Percentiles rank a stretch among this genome's conserved stretches.
These are phyloP conservation scores for Hypomyces perniciosus DNA, from an alignment of 2,329 filamentous ascomycete species.

Conservation along the genomic window DNA sequence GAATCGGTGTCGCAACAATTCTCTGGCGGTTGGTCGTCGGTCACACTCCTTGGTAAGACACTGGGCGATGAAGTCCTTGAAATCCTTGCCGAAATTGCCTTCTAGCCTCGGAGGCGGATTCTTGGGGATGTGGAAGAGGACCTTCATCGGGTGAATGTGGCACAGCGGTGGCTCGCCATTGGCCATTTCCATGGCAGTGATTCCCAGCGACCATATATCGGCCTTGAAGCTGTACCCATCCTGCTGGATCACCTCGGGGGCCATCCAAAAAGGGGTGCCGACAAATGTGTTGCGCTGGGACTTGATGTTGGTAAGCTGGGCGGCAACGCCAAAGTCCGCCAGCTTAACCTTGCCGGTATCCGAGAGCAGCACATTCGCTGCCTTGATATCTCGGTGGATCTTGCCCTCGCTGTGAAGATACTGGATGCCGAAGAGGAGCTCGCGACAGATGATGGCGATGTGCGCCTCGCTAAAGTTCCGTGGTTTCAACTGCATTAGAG, in stretches of 20 bases:
- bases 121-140: conserved; percentile 86
- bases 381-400: conserved; percentile 95
- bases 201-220: conserved; percentile 89
- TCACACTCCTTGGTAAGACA: conserved; percentile 93
- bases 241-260: conserved; percentile 88
- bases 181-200: conserved; percentile 85
- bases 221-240: conserved; percentile 79
- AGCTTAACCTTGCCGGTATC: conserved; percentile 88
- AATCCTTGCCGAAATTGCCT: conserved; percentile 79
- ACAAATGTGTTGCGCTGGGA: conserved; percentile 97
- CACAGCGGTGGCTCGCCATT: conserved; percentile 85
- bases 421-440: conserved; percentile 82
- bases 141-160: conserved; percentile 87
- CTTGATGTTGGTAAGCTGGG: conserved; percentile 95
- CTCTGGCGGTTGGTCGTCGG: conserved; percentile 74
- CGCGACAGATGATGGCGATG: conserved; percentile 89
- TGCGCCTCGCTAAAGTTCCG: conserved; percentile 83
- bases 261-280: conserved; percentile 97
- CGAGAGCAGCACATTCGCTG: conserved; percentile 91
- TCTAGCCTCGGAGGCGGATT: conserved; percentile 78
- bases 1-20: conserved; percentile 82
- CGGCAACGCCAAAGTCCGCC: conserved; percentile 94
- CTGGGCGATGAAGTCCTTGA: conserved; percentile 87
- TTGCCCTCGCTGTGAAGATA: conserved; percentile 93
- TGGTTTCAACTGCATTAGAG: conserved; percentile 67